Percentiles rank a stretch among this genome's conserved stretches.
Evolutionary conservation across 139 green algal genomes (phyloP).

Genomic region (Nannochloris sp.): DNA sequence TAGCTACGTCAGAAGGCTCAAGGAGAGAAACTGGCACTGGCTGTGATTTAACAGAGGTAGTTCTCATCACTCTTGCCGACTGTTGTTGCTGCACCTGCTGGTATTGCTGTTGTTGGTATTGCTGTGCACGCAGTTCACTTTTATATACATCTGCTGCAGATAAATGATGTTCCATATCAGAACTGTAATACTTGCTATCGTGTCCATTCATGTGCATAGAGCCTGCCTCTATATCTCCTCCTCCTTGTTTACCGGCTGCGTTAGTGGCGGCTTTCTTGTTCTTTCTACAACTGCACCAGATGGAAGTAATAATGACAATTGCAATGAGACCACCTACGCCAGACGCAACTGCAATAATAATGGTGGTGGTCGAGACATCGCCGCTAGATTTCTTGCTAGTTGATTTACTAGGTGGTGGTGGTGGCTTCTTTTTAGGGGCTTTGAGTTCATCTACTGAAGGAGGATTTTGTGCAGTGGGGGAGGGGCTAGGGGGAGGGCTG

Average conservation of each 20-base stretch:
- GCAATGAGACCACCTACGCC: background rate
- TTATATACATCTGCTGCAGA: no score
- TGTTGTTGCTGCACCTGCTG: no score
- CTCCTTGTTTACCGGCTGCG: background rate
- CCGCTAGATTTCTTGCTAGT: background rate
- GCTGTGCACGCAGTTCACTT: no score
- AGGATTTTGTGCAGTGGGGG: background rate
- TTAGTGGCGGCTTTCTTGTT: background rate
- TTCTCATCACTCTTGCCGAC: no score
- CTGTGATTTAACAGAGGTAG: no score
- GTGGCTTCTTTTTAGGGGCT: background rate
- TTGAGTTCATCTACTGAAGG: background rate
- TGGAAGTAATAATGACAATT: background rate
- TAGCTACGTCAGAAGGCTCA: no score
- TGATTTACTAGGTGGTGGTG: background rate
- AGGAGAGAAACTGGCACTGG: no score
- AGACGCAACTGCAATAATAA: slow-evolving; percentile 1
- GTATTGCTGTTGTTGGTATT: no score
- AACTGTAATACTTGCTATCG: no score
- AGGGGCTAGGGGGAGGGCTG: background rate
- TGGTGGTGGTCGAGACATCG: background rate
- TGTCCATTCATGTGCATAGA: no score
- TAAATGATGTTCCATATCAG: no score
- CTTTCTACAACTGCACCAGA: background rate
- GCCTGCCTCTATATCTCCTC: background rate